These are phyloP conservation scores for Vigna reflexopilosa DNA, from an alignment of 306 rosid species.

Conservation along the genomic window DNA sequence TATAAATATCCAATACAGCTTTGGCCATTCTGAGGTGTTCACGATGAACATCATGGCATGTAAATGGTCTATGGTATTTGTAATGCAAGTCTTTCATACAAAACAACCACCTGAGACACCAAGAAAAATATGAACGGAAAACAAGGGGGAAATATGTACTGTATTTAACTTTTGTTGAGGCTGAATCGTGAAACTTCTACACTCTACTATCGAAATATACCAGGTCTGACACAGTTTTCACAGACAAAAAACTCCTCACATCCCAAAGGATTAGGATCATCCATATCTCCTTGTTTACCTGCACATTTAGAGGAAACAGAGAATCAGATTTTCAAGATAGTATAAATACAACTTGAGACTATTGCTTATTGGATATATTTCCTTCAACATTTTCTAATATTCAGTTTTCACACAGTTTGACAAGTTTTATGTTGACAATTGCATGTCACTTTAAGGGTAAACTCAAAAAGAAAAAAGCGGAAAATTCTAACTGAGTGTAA, in stretches of 20 bases:
- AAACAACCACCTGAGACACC: constrained; percentile 27
- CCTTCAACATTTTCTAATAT: constrained; percentile 21
- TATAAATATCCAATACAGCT: background rate
- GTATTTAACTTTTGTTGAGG: constrained; percentile 2
- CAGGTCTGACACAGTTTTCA: constrained; percentile 10
- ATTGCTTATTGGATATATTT: constrained; percentile 13
- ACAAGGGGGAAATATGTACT: background rate
- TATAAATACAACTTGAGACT: constrained; percentile 21
- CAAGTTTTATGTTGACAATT: background rate
- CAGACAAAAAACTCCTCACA: constrained; percentile 30
- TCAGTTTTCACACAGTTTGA: constrained; percentile 17
- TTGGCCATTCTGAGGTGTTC: constrained; percentile 16
- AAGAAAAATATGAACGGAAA: background rate
- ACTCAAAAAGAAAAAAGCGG: background rate
- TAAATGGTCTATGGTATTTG: constrained; percentile 23
- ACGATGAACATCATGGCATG: background rate
- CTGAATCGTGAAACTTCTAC: constrained; percentile 26
- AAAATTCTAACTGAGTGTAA: constrained; percentile 19
- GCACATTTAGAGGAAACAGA: constrained; percentile 38
- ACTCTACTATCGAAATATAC: constrained; percentile 7
- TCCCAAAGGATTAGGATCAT: constrained; percentile 37
- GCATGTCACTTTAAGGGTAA: background rate
- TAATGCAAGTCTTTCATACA: constrained; percentile 16
- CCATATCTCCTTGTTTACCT: constrained; percentile 46
- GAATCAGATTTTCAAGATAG: constrained; percentile 23